Conservation (phyloP, 192 early-diverging fungal genomes). For the Gaertneriomyces semiglobifer region DNA sequence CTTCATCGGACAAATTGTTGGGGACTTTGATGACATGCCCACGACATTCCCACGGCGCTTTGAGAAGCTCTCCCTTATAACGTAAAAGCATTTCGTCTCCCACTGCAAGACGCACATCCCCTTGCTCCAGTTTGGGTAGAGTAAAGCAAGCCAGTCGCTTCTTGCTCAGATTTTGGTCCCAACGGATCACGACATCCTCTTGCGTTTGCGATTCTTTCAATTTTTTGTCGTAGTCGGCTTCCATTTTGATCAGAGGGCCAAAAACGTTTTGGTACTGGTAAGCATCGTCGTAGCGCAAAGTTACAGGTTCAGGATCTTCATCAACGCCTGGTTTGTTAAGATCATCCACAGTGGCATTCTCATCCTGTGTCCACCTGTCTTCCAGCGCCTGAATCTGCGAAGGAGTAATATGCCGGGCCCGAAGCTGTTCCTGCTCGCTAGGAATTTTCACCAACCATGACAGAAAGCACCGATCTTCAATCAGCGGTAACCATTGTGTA, state of each 20-base stretch:
- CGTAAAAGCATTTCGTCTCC: slow-evolving; percentile 90
- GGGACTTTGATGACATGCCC: slow-evolving; percentile 96
- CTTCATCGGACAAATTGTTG: slow-evolving; percentile 90
- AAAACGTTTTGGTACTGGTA: slow-evolving; percentile 97
- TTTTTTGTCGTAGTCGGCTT: slow-evolving; percentile 87
- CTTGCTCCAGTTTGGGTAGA: slow-evolving; percentile 87
- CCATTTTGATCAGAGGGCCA: slow-evolving; percentile 90
- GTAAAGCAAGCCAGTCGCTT: slow-evolving; percentile 90
- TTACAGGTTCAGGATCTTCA: slow-evolving; percentile 80
- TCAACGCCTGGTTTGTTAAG: slow-evolving; percentile 75
- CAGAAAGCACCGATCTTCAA: slow-evolving; percentile 90
- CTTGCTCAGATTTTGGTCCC: slow-evolving; percentile 94
- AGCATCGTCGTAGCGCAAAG: slow-evolving; percentile 89
- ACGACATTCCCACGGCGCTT: slow-evolving; percentile 76
- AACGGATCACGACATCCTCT: slow-evolving; percentile 90
- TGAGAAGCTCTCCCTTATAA: slow-evolving; percentile 78
- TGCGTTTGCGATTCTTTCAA: slow-evolving; percentile 92
- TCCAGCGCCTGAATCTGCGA: slow-evolving; percentile 85
- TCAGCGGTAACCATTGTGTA: slow-evolving; percentile 93
- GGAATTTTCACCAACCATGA: slow-evolving; percentile 94
- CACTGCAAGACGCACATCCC: slow-evolving; percentile 84
- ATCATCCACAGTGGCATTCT: slow-evolving; percentile 73
- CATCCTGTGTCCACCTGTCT: slow-evolving; percentile 80
- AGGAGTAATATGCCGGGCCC: slow-evolving; percentile 77
- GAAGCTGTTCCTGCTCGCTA: slow-evolving; percentile 74